Percentiles rank a stretch among this genome's conserved stretches.
Conservation (phyloP, 2,329 filamentous ascomycete genomes). For the Rhynchosporium graminicola region DNA sequence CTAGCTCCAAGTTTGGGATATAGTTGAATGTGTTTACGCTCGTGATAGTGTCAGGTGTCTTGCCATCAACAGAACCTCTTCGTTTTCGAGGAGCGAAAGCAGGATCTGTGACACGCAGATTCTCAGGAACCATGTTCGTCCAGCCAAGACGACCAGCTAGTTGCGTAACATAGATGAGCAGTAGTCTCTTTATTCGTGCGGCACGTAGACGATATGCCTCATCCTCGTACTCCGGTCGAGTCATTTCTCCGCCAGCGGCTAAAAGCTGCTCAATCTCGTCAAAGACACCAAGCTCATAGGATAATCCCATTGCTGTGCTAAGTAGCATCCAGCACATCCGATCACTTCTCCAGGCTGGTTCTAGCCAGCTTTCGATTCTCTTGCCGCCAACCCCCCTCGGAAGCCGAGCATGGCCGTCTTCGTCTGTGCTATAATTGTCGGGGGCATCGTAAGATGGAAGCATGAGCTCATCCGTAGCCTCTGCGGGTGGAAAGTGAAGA, state of each 20-base stretch:
- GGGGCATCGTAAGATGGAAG: slow-evolving; percentile 58
- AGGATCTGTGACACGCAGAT: slow-evolving; percentile 58
- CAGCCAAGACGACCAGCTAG: slow-evolving; percentile 90
- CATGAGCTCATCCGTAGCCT: slow-evolving; percentile 69
- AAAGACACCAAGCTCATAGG: slow-evolving; percentile 93
- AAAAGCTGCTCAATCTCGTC: slow-evolving; percentile 79
- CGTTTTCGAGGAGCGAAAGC: slow-evolving; percentile 50
- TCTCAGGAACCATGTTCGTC: slow-evolving; percentile 87
- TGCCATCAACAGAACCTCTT: slow-evolving; percentile 51
- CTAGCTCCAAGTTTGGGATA: slow-evolving; percentile 65
- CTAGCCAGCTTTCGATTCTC: slow-evolving; percentile 91
- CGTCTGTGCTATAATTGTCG: slow-evolving; percentile 47
- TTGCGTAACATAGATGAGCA: slow-evolving; percentile 90
- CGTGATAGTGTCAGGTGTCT: slow-evolving; percentile 60
- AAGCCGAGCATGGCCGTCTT: slow-evolving; percentile 46
- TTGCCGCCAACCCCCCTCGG: slow-evolving; percentile 70
- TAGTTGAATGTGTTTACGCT: slow-evolving; percentile 63
- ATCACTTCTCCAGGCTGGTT: slow-evolving; percentile 92
- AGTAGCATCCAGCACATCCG: slow-evolving; percentile 98
- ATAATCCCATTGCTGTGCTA: slow-evolving; percentile 84
- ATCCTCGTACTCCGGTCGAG: slow-evolving; percentile 69
- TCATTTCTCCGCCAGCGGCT: slow-evolving; percentile 58
- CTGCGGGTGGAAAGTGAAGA: slow-evolving; percentile 86
- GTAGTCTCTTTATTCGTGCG: slow-evolving; percentile 77
- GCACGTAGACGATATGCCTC: slow-evolving; percentile 76